Evolutionary conservation across 768 basidiomycete genomes (phyloP), one percentile per base, ranked within the genome.

Genomic region (Tylopilus intermedius): DNA sequence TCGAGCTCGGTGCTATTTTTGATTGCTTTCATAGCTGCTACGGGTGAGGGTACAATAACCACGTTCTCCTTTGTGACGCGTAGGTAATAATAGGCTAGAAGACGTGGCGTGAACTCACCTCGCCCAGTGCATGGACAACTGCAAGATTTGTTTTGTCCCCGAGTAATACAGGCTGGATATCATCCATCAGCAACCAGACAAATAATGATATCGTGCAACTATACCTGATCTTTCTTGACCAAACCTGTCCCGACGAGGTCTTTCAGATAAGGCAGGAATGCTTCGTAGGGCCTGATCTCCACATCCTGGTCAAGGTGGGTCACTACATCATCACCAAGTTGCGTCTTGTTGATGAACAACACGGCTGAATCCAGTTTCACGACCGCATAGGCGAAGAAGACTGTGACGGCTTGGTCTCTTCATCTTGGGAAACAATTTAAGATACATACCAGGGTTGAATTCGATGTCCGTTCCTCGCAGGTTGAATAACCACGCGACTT

Each of bases 401-500:
- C 91, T 86, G 62, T 14, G 38, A 9, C 6, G 8, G 4, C 15
- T 55, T 42, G 56, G 56, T 2, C 6, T 7, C 13, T 21, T 22
- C n/a, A 21, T 43, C 33, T 35, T 3, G 4, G 26, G 29, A 5
- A 27, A 39, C n/a, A 33, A 5, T 2, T 15, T 8, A 9, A 42
- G 30, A 35, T 32, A 35, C 59, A 30, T 56, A 77, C 83, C 82
- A 4, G 86, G 86, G 55, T 96, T 98, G 71, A 79, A 97, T 32
- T 84, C 84, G 62, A 98, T 94, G 65, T 97, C 95, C 2, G 84
- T 80, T 1, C 94, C 94, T 56, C 95, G 84, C 30, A 99, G 74
- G 68, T 97, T 94, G 72, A 92, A 90, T 37, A 94, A 65, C 93
- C 93, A 98, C 0, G 92, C 93, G 46, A 95, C 83, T 67, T 98